Base-by-base conservation (phyloP, 371 early-diverging fungal genomes). In the Blakeslea trispora region DNA sequence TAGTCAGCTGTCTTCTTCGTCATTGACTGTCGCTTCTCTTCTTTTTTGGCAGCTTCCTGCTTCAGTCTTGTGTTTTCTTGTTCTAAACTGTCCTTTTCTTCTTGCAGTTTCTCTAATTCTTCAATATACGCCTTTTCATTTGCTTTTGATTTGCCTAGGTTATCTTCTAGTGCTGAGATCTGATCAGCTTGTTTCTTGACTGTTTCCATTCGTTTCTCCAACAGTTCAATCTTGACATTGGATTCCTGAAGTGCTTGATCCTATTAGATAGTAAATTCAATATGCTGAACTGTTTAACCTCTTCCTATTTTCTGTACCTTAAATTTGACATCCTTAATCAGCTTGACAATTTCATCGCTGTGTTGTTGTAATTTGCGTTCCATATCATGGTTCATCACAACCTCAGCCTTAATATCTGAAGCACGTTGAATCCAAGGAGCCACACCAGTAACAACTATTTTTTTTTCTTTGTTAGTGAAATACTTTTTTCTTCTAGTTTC, bases 371-470 rank as follows among this genome's bases (percentile, higher is more conserved):
- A 70, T 66, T 89, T 86, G 32, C 82, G 83, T 61, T 91, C 86
- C 55, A 90, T 80, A 34, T 91, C 92, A 10, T 81, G 76, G 61
- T 91, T 92, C 40, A 91, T 75, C 13, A 86, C 75, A 28, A 88
- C 85, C 42, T 87, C 88, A 0, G 81, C 82, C 72, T 93, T 92
- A 71, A 93, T 79, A 37, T 84, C 81, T 43, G 84, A 81, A n/a
- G 94, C 91, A 2, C 95, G 82, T 55, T 74, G 73, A 35, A 83
- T 63, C 96, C 96, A 94, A 18, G 94, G 94, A 43, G 86, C 73
- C 6, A 77, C 81, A 1, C 68, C 60, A 10, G 79, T 73, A 1
- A 66, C 55, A 51, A 82, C 86, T 81, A 53, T 17, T 40, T n/a
- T n/a, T n/a, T n/a, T n/a, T n/a, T n/a, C n/a, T n/a, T n/a, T n/a